Conservation (phyloP, 495 filamentous ascomycete genomes). For the Penicillium coffeae region DNA sequence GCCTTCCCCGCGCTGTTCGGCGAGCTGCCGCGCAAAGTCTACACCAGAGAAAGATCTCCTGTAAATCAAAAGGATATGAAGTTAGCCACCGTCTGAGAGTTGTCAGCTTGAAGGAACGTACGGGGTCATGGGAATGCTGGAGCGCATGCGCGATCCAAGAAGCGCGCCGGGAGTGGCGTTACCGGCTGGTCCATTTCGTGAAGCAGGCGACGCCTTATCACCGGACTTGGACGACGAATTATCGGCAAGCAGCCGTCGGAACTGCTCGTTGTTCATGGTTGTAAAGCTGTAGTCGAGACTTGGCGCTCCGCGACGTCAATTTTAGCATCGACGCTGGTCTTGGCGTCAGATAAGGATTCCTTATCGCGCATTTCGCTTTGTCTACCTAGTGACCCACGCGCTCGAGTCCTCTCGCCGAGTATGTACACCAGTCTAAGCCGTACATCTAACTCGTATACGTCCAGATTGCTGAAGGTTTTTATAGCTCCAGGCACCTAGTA, state of each 20-base stretch:
- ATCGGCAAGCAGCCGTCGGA: conserved; percentile 76
- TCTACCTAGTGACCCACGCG: neutral
- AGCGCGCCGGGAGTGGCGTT: conserved; percentile 26
- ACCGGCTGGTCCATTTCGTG: conserved; percentile 16
- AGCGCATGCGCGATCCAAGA: conserved; percentile 46
- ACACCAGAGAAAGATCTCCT: conserved; percentile 66
- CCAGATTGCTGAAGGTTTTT: too few species aligned
- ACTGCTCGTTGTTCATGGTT: conserved; percentile 93
- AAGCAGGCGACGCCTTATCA: conserved; percentile 7
- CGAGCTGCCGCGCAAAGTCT: conserved; percentile 83
- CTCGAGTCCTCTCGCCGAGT: too few species aligned
- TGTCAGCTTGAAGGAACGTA: conserved; percentile 30
- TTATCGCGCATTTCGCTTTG: neutral
- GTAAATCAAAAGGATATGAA: conserved; percentile 12
- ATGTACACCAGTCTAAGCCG: too few species aligned
- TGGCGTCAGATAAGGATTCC: conserved; percentile 15
- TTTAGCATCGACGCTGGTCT: conserved; percentile 13
- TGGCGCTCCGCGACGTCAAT: conserved; percentile 10
- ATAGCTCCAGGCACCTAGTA: too few species aligned
- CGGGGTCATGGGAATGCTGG: conserved; percentile 86
- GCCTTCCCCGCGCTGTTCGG: conserved; percentile 61
- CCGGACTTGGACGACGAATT: conserved; percentile 26
- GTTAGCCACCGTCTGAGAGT: neutral
- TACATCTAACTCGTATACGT: too few species aligned
- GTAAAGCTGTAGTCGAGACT: neutral